Base-by-base conservation (phyloP, 2,329 filamentous ascomycete species). In the Fusarium subtropicale region DNA sequence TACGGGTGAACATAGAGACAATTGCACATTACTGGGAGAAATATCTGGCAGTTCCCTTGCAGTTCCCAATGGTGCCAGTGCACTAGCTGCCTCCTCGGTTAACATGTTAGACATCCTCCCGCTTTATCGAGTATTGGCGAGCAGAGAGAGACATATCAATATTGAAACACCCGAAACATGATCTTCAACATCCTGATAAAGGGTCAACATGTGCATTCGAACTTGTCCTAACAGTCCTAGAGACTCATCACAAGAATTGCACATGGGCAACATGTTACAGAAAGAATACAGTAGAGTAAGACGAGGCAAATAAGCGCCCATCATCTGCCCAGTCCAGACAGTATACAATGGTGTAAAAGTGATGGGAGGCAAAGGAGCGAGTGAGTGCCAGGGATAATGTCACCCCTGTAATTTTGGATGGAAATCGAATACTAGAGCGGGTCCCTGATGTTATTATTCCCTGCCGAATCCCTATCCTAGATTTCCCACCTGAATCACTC, bases 401-500 rank as follows among this genome's bases (percentile, higher is more conserved):
- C 28, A 65, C 44, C 62, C 62, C 53, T 65, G 62, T 54, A 44
- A 30, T 45, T 46, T 60, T 65, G 62, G 47, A 65, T 60, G 28
- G 47, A 42, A 66, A 65, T 66, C 56, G 62, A 66, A 66, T 46
- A 66, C 47, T 34, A 18, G 30, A 33, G 66, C 61, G 61, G 63
- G 66, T 66, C 66, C 61, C 34, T 42, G 34, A 46, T 44, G 36
- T 15, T 52, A 28, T 20, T 52, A 52, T 52, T 52, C 53, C 53
- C 42, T 56, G 53, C 30, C 22, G 31, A 47, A 56, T 56, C 53
- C 53, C 34, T 65, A 61, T 69, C 38, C 54, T 52, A 47, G 53
- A 69, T 45, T 67, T 63, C 48, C 55, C 66, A 69, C 66, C 66
- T 69, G 66, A 69, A 69, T 69, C 66, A 62, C 41, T 69, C 60